A percentile compares a stretch with the other conserved stretches of the same genome.
Conservation (phyloP, 164 flowering plant genomes). For the Berberis thunbergii region DNA sequence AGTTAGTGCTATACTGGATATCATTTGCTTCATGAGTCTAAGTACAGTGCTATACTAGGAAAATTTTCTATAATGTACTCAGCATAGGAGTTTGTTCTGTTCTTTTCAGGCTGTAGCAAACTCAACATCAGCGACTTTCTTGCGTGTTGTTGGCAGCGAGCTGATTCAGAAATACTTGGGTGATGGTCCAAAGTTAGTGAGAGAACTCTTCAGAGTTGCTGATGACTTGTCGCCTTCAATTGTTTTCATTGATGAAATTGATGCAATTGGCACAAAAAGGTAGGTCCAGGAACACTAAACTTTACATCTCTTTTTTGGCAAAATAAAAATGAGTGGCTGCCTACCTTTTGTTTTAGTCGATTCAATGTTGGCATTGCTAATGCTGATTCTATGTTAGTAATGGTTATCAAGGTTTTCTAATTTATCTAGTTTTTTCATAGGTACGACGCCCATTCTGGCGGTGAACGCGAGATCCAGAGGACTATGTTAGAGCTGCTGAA, state of each 20-base stretch:
- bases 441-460: conserved; percentile 98
- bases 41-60: too few species aligned
- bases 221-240: conserved; percentile 96
- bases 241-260: conserved; percentile 96
- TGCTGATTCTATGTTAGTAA: not conserved
- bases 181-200: conserved; percentile 92
- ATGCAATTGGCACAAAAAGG: conserved; percentile 96
- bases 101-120: conserved; percentile 84
- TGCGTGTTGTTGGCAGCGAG: conserved; percentile 94
- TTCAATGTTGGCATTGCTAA: too few species aligned
- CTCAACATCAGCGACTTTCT: conserved; percentile 91
- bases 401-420: not conserved
- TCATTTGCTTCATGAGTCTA: too few species aligned
- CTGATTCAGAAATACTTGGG: conserved; percentile 89
- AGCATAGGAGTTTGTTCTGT: conserved; percentile 2
- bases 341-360: too few species aligned
- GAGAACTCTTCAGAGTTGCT: conserved; percentile 94
- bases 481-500: conserved; percentile 89
- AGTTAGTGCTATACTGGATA: too few species aligned
- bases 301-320: not conserved
- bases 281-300: conserved; percentile 6
- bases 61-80: not conserved
- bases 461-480: conserved; percentile 97
- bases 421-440: conserved; percentile 18
- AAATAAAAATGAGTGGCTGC: not conserved